Evolutionary conservation across 441 rosid species (phyloP).

Genomic region (Gossypium gossypioides): DNA sequence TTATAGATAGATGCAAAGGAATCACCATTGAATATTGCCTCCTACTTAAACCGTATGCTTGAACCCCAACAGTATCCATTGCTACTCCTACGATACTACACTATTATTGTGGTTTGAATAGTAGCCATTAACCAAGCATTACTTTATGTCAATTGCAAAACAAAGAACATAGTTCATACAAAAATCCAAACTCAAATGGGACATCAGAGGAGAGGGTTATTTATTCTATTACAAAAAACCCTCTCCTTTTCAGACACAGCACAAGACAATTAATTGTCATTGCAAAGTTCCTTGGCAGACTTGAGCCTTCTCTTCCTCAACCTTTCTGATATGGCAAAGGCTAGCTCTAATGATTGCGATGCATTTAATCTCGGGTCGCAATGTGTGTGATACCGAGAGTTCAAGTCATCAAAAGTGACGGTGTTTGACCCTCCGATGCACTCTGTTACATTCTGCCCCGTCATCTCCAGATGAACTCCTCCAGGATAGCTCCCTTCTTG

Average conservation of each 20-base stretch:
- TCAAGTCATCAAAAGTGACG: constrained; percentile 6
- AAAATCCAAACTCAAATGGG: background rate
- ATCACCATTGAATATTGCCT: background rate
- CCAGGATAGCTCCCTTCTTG: constrained; percentile 6
- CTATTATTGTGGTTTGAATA: background rate
- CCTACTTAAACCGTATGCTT: too few relatives aligned
- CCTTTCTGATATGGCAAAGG: constrained; percentile 11
- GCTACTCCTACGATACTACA: background rate
- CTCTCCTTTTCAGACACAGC: background rate
- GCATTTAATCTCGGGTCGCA: constrained; percentile 12
- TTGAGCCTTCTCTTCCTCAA: constrained; percentile 13
- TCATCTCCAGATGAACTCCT: constrained; percentile 11
- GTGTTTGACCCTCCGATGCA: constrained; percentile 2
- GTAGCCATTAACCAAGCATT: background rate
- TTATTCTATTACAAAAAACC: background rate
- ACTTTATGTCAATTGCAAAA: background rate
- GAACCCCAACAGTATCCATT: background rate
- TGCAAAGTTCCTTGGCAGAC: background rate
- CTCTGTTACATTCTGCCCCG: constrained; percentile 4
- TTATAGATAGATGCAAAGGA: constrained; percentile 1
- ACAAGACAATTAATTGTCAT: background rate
- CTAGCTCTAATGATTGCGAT: constrained; percentile 15
- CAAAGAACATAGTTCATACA: background rate
- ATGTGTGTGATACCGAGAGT: constrained; percentile 8
- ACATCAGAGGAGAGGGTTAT: background rate